Evolutionary conservation across 2,329 filamentous ascomycete genomes (phyloP), one percentile per base, ranked within the genome.

Genomic region (Verticillium nonalfalfae): DNA sequence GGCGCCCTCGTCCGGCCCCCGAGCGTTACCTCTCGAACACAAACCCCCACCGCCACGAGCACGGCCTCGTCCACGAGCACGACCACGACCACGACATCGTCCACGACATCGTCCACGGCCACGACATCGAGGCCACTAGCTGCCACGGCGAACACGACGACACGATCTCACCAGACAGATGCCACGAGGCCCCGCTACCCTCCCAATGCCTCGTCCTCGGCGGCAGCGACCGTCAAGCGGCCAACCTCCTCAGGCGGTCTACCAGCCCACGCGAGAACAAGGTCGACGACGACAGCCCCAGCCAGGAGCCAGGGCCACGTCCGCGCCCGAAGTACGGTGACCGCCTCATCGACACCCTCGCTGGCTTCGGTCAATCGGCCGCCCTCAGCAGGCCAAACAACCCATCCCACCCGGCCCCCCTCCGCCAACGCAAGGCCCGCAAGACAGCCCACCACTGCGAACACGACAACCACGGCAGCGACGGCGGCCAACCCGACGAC

Each of bases 261-360:
- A 4, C 66, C 70, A 10, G 54, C 68, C 11, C 36, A 58, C 5
- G 61, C 21, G 18, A 50, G 40, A 26, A 50, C 26, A 36, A 26
- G 55, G 34, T 35, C 40, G n/a, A 50, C 67, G 6, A 54, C 59
- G 31, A 59, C 65, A 26, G 56, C 65, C 6, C 59, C 58, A 55
- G 65, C 60, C 38, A 60, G 69, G 26, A 38, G 61, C 3, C 26
- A 60, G 11, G 69, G 69, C 15, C 78, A 79, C 63, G 56, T 69
- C 10, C 73, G 78, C 57, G 73, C 77, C n/a, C 77, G 72, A 65
- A 78, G 76, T n/a, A 75, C 74, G 4, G 74, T 73, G 4, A 77
- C 76, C 1, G 64, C 72, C 26, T 40, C 35, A 14, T 33, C 38
- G 18, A 31, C 15, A 38, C 18, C 4, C 33, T 33, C 58, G 38